phyloP scores from a whole-genome alignment of 805 yeast genomes.

The Wilhelminamyces savonicus region DNA sequence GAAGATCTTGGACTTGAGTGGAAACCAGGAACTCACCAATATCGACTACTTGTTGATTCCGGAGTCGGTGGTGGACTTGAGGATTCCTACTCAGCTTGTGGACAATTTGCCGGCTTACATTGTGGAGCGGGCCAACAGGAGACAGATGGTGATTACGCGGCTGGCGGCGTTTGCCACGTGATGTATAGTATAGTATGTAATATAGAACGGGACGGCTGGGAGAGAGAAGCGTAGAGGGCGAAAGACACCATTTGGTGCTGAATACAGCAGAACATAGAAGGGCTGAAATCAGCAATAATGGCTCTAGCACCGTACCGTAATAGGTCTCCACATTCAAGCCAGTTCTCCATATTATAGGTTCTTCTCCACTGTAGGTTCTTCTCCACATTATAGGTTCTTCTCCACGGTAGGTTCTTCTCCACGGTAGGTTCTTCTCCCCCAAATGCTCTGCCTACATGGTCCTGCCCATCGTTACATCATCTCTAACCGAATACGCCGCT shows the following conservation, averaged over 20 bases:
- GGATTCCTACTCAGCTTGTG: constrained; percentile 28
- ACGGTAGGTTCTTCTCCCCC: too few relatives aligned
- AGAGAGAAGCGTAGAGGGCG: background rate
- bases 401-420: too few relatives aligned
- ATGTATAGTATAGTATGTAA: background rate
- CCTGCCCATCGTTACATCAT: too few relatives aligned
- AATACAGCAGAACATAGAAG: background rate
- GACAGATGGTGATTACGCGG: constrained; percentile 23
- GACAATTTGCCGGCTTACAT: constrained; percentile 30
- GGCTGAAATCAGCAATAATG: background rate
- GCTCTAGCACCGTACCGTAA: too few relatives aligned
- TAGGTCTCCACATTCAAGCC: too few relatives aligned
- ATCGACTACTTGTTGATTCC: constrained; percentile 34
- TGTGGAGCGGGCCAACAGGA: constrained; percentile 34
- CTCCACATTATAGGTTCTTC: too few relatives aligned
- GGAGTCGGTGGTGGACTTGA: constrained; percentile 29
- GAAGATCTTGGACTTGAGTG: constrained; percentile 31
- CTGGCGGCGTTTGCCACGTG: constrained; percentile 13
- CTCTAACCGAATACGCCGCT: background rate
- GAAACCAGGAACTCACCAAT: constrained; percentile 32
- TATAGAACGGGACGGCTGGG: background rate
- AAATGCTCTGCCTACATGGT: too few relatives aligned
- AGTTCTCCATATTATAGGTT: too few relatives aligned
- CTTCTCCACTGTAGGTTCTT: too few relatives aligned
- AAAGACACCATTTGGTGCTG: too few relatives aligned